Evolutionary conservation across 2,329 filamentous ascomycete species (phyloP).

Genomic region (Calonectria pseudoreteaudii): DNA sequence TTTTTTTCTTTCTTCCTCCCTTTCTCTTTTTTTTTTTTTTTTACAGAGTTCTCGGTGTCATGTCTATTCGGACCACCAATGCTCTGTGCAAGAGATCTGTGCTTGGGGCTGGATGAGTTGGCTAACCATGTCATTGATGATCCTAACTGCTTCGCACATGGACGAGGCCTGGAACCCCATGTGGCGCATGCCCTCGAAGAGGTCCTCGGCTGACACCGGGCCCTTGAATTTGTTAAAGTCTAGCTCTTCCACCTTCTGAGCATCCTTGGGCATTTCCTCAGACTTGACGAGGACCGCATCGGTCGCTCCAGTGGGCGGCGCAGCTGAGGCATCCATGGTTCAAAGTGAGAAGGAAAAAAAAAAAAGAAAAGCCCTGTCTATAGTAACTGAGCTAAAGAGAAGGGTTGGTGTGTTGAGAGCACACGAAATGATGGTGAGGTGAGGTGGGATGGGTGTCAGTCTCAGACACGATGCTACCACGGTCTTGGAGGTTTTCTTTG

Average conservation of each 20-base stretch:
- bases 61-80: not conserved
- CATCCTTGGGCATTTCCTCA: constrained; percentile 80
- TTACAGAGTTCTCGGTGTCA: not conserved
- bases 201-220: constrained; percentile 85
- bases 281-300: constrained; percentile 89
- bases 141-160: constrained; percentile 86
- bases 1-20: not conserved
- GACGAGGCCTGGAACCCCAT: constrained; percentile 83
- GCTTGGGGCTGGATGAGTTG: not conserved
- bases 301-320: constrained; percentile 72
- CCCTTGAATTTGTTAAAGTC: constrained; percentile 88
- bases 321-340: constrained; percentile 51
- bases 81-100: not conserved
- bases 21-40: not conserved
- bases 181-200: constrained; percentile 82
- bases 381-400: not conserved
- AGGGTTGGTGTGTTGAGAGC: not conserved
- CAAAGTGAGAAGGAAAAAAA: constrained; percentile 17
- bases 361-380: not conserved
- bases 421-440: not conserved
- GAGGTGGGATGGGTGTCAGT: not conserved
- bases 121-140: constrained; percentile 93
- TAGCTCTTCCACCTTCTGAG: constrained; percentile 87
- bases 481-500: not conserved
- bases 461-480: constrained; percentile 8